A percentile compares a stretch with the other conserved stretches of the same genome.
These are phyloP conservation scores for Sugiyamaella mastotermitis DNA, from an alignment of 805 yeast genomes.

Conservation along the genomic window DNA sequence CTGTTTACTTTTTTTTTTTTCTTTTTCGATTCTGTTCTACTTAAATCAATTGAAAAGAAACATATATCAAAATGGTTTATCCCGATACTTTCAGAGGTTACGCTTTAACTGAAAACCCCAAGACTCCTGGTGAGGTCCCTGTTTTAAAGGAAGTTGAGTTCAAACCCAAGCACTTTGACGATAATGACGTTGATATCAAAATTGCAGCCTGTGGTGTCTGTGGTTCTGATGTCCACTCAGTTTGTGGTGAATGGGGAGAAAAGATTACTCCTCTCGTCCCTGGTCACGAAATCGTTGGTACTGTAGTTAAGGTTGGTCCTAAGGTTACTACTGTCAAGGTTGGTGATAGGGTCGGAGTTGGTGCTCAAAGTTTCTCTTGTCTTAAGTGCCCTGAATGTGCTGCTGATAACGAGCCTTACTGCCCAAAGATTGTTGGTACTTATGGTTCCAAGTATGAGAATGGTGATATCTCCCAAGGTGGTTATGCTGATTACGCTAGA, in stretches of 20 bases:
- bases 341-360: conserved; percentile 78
- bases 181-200: conserved; percentile 30
- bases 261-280: conserved; percentile 34
- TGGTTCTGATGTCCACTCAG: conserved; percentile 53
- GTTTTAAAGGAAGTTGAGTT: conserved; percentile 47
- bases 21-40: too few relatives aligned
- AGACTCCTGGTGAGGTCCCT: conserved; percentile 42
- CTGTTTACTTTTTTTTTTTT: too few relatives aligned
- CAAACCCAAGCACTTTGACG: conserved; percentile 42
- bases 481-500: conserved; percentile 62
- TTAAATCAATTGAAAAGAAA: too few relatives aligned
- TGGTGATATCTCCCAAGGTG: conserved; percentile 56
- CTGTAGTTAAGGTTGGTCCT: conserved; percentile 45
- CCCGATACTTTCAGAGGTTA: conserved; percentile 56
- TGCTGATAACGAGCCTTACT: conserved; percentile 36
- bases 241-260: conserved; percentile 46
- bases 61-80: conserved; percentile 27
- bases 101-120: conserved; percentile 42
- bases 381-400: conserved; percentile 55
- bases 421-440: conserved; percentile 37
- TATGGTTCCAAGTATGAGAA: conserved; percentile 4
- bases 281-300: conserved; percentile 44
- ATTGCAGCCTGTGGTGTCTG: conserved; percentile 38
- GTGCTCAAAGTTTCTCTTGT: conserved; percentile 64
- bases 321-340: conserved; percentile 43